Conservation (phyloP, 1,284 basidiomycete genomes). For the Gymnopus androsaceus region DNA sequence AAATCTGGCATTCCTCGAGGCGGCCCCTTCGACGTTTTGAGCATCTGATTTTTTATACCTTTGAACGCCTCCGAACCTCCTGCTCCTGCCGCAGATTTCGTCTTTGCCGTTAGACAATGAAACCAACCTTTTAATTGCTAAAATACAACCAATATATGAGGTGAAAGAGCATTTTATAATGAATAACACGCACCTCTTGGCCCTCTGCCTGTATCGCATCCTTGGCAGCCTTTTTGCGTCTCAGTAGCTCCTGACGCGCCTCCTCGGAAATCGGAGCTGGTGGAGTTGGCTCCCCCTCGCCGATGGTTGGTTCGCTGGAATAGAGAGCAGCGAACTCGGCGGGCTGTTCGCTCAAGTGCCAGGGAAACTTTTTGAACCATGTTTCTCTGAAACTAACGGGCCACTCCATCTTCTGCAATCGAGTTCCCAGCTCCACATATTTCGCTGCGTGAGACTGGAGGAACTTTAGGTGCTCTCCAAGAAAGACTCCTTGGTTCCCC, state of each 20-base stretch:
- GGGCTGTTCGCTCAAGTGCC: background rate
- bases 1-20: background rate
- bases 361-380: constrained; percentile 4
- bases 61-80: background rate
- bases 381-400: background rate
- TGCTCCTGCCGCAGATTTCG: too few species aligned
- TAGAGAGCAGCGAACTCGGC: background rate
- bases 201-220: too few species aligned
- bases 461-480: background rate
- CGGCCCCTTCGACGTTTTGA: background rate
- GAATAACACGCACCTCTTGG: too few species aligned
- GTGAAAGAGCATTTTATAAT: too few species aligned
- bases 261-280: background rate
- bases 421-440: background rate
- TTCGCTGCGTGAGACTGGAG: background rate
- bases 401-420: background rate
- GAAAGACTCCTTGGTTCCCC: background rate
- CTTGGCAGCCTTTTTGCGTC: background rate
- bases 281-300: too few species aligned
- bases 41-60: background rate
- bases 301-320: background rate
- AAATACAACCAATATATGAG: too few species aligned
- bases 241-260: background rate
- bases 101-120: too few species aligned
- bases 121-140: too few species aligned